Evolutionary conservation across 371 early-diverging fungal genomes (phyloP), one percentile per base, ranked within the genome.

Genomic region (Mucor circinelloides): DNA sequence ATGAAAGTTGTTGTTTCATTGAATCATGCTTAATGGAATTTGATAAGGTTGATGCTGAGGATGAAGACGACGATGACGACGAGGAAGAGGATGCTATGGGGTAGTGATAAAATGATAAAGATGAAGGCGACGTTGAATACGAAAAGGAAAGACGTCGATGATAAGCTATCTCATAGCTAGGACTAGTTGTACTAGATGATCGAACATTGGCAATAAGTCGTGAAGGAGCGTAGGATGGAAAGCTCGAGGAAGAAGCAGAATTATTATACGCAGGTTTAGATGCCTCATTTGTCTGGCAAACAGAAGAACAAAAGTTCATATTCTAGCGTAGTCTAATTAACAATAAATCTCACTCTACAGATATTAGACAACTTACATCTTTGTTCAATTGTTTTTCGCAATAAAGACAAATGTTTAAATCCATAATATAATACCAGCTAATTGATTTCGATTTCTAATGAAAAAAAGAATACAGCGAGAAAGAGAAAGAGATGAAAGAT

Each of bases 231-330:
- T 55, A 25, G 2, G 31, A 19, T 32, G 42, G 17, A 17, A 40
- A 40, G 40, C 40, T 40, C 17, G 40, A 21, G n/a, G 44, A 58
- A 13, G 15, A 6, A 52, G 52, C 25, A 5, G 52, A 27, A 52
- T 23, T 52, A 27, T 52, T 27, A 56, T 64, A 28, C 6, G 50
- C 61, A 12, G 74, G 71, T 34, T 73, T 73, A 15, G 71, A 66
- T 31, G 74, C 74, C 44, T 73, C 74, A 13, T 60, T 73, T 64
- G 71, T 38, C 48, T 73, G 67, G 46, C 74, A 73, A 42, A 19
- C 25, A 17, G 36, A 17, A 34, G 74, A 73, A 28, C 74, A 73
- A 44, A 73, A 73, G 27, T 32, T 55, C 58, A 60, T 58, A 32
- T 56, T 70, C 74, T 73, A 60, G 10, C 21, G 10, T 28, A n/a